Evolutionary conservation across 1,139 yeast species (phyloP), one percentile per base, ranked within the genome.

Genomic region (Debaryomyces fabryi): DNA sequence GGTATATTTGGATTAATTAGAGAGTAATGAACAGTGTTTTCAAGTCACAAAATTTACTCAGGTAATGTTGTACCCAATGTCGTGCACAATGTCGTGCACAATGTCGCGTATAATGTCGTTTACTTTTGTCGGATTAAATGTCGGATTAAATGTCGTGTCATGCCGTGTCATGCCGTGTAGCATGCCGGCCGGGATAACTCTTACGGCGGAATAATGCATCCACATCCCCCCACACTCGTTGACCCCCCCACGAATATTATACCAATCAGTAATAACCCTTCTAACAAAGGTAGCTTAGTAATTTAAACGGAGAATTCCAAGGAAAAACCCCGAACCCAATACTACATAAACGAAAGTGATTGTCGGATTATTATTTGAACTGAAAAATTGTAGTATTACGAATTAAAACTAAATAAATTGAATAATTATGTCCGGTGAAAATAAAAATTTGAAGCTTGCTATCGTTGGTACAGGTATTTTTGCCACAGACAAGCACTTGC

Each of bases 401-500:
- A 7, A 15, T 8, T 18, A 8, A 15, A 15, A 32, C 12, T 15
- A 35, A 35, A 16, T 7, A 20, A 21, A 30, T 16, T 29, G 18
- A 40, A 29, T 30, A 42, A 42, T 6, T 34, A 42, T 39, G 49
- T 29, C 39, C 35, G 34, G 33, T 30, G 35, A 39, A 16, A 45
- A 39, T 27, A 46, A 35, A 23, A 40, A 44, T 24, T 64, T 83
- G 49, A 85, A 81, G 62, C 79, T 89, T 47, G 97, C 95, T 48
- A 72, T 90, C 48, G 82, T 90, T 48, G 97, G 97, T 52, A 91
- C 97, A 2, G 97, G 97, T 55, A 88, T 92, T 61, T 92, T 91
- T 63, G 97, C 98, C 53, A 82, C 83, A 29, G 89, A 86, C 56
- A 76, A 79, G 47, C 97, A 92, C 64, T 77, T 89, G 55, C 97